These are phyloP conservation scores for Tetrahymena borealis DNA, from an alignment of 73 alveolate genomes.

Conservation along the genomic window DNA sequence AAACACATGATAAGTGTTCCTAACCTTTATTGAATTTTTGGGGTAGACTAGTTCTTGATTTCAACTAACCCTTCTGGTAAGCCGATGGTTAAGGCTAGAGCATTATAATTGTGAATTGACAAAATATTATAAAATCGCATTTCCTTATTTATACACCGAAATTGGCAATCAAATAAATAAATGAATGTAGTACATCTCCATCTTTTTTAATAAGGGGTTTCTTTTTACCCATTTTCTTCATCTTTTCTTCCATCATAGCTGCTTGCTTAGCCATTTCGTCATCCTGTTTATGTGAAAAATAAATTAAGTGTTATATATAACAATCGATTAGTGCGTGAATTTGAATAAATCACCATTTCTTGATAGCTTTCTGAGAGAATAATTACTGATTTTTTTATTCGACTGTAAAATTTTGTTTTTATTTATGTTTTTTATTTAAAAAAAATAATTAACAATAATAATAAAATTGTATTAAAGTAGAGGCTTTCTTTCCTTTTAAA, in stretches of 20 bases:
- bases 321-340: background rate
- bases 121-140: no score
- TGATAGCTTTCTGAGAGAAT: background rate
- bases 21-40: no score
- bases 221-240: constrained; percentile 1
- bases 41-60: no score
- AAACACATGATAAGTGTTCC: no score
- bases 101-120: no score
- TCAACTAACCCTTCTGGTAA: no score
- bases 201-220: background rate
- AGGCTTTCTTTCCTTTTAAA: background rate
- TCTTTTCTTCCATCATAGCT: background rate
- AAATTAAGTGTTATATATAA: background rate
- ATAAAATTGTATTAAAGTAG: background rate
- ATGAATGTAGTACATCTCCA: background rate
- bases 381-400: background rate
- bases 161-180: background rate
- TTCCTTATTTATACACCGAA: no score
- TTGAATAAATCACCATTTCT: background rate
- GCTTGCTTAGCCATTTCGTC: constrained; percentile 4
- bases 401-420: background rate
- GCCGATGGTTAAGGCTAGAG: no score
- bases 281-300: background rate
- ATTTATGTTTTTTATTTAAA: background rate
- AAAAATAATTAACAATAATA: background rate